These are phyloP conservation scores for Serendipita sp. DNA, from an alignment of 768 basidiomycete genomes.

Conservation along the genomic window DNA sequence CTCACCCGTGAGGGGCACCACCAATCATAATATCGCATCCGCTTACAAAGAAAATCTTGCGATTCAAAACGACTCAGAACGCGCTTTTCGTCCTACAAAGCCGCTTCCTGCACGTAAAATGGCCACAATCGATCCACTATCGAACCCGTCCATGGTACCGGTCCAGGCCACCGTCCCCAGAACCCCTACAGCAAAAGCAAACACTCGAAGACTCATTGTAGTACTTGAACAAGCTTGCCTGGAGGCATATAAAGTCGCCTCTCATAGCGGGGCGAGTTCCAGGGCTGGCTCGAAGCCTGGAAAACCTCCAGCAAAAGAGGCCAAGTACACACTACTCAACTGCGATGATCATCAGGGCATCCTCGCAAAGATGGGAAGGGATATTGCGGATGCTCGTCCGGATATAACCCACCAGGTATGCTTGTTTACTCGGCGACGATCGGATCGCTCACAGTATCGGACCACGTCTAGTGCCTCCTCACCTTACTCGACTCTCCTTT, in stretches of 20 bases:
- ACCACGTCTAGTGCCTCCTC: slow-evolving; percentile 60
- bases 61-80: background rate
- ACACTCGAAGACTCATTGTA: slow-evolving; percentile 59
- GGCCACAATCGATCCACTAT: background rate
- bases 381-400: slow-evolving; percentile 97
- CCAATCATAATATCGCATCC: background rate
- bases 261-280: slow-evolving; percentile 22
- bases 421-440: slow-evolving; percentile 8
- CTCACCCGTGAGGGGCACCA: background rate
- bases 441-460: slow-evolving; percentile 3
- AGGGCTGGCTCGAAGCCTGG: slow-evolving; percentile 2
- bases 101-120: background rate
- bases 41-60: background rate
- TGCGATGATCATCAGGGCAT: slow-evolving; percentile 99
- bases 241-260: slow-evolving; percentile 79
- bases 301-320: slow-evolving; percentile 35
- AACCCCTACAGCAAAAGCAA: slow-evolving; percentile 27
- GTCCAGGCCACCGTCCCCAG: slow-evolving; percentile 58
- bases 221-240: slow-evolving; percentile 88
- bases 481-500: slow-evolving; percentile 94
- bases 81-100: background rate
- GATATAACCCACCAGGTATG: slow-evolving; percentile 96
- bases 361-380: slow-evolving; percentile 89
- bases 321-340: slow-evolving; percentile 91
- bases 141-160: slow-evolving; percentile 67